Conservation (phyloP, 164 flowering plant genomes). For the Macadamia integrifolia region DNA sequence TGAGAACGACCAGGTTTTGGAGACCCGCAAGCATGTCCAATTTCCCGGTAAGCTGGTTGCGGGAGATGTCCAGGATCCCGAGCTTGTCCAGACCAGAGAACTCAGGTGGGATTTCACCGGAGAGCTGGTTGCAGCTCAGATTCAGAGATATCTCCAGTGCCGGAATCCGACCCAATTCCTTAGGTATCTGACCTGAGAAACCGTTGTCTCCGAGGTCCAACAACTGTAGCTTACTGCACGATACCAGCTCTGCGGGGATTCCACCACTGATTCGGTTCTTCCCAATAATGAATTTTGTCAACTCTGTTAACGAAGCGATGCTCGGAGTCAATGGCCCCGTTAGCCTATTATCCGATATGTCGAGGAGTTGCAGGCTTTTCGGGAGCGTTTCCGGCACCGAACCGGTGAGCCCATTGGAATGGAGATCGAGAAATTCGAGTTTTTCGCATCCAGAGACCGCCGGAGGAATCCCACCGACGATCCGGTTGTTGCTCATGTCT, state of each 20-base stretch:
- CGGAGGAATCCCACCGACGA: constrained; percentile 66
- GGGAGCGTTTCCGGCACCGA: constrained; percentile 58
- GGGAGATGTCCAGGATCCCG: constrained; percentile 73
- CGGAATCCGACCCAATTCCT: constrained; percentile 60
- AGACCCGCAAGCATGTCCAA: constrained; percentile 49
- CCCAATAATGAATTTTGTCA: constrained; percentile 60
- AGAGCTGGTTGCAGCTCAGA: constrained; percentile 71
- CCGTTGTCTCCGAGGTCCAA: constrained; percentile 66
- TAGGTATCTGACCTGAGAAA: constrained; percentile 70
- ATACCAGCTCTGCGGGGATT: constrained; percentile 65
- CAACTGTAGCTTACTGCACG: constrained; percentile 63
- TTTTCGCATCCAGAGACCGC: constrained; percentile 51
- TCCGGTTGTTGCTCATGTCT: constrained; percentile 62
- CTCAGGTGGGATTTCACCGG: constrained; percentile 59
- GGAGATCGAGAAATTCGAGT: constrained; percentile 79
- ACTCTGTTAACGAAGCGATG: constrained; percentile 51
- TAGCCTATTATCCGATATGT: constrained; percentile 74
- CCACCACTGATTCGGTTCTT: constrained; percentile 61
- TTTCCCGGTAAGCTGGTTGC: constrained; percentile 65
- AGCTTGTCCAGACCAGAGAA: constrained; percentile 66
- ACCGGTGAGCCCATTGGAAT: constrained; percentile 64
- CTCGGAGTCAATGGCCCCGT: constrained; percentile 43
- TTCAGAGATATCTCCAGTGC: constrained; percentile 79
- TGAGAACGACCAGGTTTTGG: constrained; percentile 77
- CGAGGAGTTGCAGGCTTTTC: constrained; percentile 53